These are phyloP conservation scores for Parachaetomium inaequale DNA, from an alignment of 495 filamentous ascomycete species.

Conservation along the genomic window DNA sequence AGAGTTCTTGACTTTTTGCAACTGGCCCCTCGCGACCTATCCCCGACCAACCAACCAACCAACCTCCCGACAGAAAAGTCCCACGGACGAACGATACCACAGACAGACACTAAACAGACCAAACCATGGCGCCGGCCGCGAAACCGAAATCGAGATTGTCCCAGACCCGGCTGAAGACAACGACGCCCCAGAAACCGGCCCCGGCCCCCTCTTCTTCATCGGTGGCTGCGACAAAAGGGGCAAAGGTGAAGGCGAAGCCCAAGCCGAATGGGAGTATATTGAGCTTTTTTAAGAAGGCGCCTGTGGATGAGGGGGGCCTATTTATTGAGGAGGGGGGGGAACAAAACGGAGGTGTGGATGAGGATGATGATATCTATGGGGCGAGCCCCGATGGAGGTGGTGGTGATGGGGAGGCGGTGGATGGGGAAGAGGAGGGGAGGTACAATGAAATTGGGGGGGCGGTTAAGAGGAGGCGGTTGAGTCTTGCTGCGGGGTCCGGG, in stretches of 20 bases:
- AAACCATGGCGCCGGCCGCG: not conserved
- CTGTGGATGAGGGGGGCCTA: constrained; percentile 34
- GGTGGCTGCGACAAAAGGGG: constrained; percentile 4
- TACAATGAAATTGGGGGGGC: constrained; percentile 50
- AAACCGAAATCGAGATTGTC: constrained; percentile 5
- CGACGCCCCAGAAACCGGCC: not conserved
- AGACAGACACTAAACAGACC: too few relatives aligned
- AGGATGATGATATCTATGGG: constrained; percentile 13
- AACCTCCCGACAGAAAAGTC: not conserved
- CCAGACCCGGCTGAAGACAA: constrained; percentile 1
- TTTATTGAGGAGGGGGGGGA: constrained; percentile 27
- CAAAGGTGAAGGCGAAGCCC: constrained; percentile 32
- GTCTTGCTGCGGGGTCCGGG: not conserved
- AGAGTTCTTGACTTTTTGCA: not conserved
- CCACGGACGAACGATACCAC: not conserved
- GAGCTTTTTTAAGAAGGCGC: constrained; percentile 76
- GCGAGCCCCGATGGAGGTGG: not conserved
- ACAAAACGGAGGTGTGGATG: not conserved
- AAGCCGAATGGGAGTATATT: constrained; percentile 68
- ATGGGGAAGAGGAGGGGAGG: constrained; percentile 31
- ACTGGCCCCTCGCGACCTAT: not conserved
- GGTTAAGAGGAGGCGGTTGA: constrained; percentile 46
- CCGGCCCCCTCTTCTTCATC: not conserved
- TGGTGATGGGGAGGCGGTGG: not conserved
- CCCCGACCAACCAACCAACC: not conserved